phyloP scores from a whole-genome alignment of 2,329 filamentous ascomycete species.

The Colletotrichum agaves region DNA sequence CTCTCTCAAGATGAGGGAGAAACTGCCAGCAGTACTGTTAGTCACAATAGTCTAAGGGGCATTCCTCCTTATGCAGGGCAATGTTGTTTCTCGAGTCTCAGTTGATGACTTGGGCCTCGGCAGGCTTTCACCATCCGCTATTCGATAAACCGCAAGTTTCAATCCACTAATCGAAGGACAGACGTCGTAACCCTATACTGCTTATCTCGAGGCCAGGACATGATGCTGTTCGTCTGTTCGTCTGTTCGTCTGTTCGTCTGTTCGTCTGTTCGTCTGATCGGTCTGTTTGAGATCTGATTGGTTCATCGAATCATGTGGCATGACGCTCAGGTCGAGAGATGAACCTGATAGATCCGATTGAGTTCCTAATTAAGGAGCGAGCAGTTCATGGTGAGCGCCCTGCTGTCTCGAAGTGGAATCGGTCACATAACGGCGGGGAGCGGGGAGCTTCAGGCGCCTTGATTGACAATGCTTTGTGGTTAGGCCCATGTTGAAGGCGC shows the following conservation, averaged over 20 bases:
- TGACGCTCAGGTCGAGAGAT: neutral
- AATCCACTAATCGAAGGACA: neutral
- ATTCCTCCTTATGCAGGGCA: neutral
- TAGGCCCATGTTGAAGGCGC: neutral
- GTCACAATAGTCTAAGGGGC: neutral
- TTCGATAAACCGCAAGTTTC: neutral
- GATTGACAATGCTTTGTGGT: constrained; percentile 5
- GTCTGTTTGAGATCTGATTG: neutral
- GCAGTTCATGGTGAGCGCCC: neutral
- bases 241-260: too few relatives aligned
- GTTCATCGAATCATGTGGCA: neutral
- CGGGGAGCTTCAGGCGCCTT: constrained; percentile 7
- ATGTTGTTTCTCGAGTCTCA: too few relatives aligned
- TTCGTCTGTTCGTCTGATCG: neutral
- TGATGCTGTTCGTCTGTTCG: too few relatives aligned
- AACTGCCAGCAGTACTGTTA: neutral
- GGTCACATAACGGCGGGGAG: neutral
- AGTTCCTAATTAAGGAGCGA: neutral
- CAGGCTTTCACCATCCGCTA: neutral
- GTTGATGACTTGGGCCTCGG: neutral
- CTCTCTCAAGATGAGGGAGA: neutral
- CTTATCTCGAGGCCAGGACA: neutral
- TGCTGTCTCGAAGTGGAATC: neutral
- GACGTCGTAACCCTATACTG: neutral
- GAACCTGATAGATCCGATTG: neutral